Evolutionary conservation across 176 grass and related monocot genomes (phyloP), one percentile per base, ranked within the genome.

Genomic region (Puya raimondii): DNA sequence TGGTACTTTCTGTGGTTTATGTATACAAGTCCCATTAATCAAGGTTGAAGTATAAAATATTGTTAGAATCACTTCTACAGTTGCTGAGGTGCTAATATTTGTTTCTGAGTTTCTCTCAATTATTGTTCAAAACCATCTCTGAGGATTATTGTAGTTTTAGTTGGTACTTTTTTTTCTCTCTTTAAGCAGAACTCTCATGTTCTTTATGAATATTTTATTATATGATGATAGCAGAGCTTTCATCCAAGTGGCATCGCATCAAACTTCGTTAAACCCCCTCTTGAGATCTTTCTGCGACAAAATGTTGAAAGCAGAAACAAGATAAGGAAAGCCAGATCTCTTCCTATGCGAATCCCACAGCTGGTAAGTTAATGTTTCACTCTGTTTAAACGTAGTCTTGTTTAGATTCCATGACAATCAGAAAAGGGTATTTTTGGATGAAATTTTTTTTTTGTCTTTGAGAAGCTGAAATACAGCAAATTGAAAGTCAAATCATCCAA

Each of bases 221-320:
- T 81, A n/a, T 0, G 64, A 79, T 86, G 59, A 48, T 69, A 78
- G 79, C 79, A 82, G 18, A 66, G 49, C 1, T 27, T 66, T 51
- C 25, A 76, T 69, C 75, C 20, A 10, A 27, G 57, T 47, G 64
- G 65, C 33, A 67, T 49, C 3, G 15, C 81, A 66, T 65, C 14
- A 64, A 49, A 57, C 25, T 54, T 61, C 49, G 10, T 69, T 59
- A 69, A 76, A 23, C 54, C 51, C 71, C 16, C 67, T 75, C 25
- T 69, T 59, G 75, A 8, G 48, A 58, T 72, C 67, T 74, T 8
- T 10, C 72, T 76, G 51, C 72, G 21, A 67, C 82, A 89, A 51
- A 79, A 86, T 67, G 52, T 50, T 51, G 74, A 84, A 53, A 73
- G 68, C 9, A 48, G 22, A 51, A 76, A 75, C 61, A 70, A 63